Evolutionary conservation across 1,284 basidiomycete species (phyloP).

Genomic region (Agaricales sp.): DNA sequence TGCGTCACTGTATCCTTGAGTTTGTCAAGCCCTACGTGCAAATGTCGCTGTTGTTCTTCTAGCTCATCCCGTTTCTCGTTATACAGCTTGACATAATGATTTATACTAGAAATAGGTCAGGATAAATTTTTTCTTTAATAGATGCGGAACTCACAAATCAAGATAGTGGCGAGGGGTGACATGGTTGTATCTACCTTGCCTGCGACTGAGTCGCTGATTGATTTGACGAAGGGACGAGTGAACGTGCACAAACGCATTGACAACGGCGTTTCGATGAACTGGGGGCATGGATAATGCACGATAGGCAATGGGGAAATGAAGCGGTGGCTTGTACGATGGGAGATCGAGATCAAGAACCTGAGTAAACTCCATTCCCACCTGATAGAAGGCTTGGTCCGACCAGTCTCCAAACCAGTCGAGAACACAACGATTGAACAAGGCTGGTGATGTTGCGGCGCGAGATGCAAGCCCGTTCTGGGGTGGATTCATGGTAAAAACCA

Average conservation of each 20-base stretch:
- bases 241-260: slow-evolving; percentile 91
- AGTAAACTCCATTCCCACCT: slow-evolving; percentile 94
- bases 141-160: slow-evolving; percentile 77
- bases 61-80: slow-evolving; percentile 97
- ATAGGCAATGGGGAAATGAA: slow-evolving; percentile 82
- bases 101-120: slow-evolving; percentile 53
- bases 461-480: slow-evolving; percentile 93
- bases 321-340: slow-evolving; percentile 66
- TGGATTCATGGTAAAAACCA: slow-evolving; percentile 99
- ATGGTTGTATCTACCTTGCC: slow-evolving; percentile 91
- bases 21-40: slow-evolving; percentile 98
- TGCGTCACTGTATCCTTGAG: slow-evolving; percentile 92
- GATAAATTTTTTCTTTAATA: slow-evolving; percentile 7
- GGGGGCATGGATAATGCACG: slow-evolving; percentile 76
- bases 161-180: slow-evolving; percentile 98
- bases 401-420: slow-evolving; percentile 98
- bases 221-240: slow-evolving; percentile 87
- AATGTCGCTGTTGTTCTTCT: slow-evolving; percentile 97
- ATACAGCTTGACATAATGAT: slow-evolving; percentile 94
- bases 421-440: slow-evolving; percentile 96
- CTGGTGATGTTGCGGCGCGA: slow-evolving; percentile 93
- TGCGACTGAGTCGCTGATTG: slow-evolving; percentile 81
- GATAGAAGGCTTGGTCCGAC: slow-evolving; percentile 95
- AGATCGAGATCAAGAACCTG: slow-evolving; percentile 85
- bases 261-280: slow-evolving; percentile 76